Base-by-base conservation (phyloP, 2,329 filamentous ascomycete genomes). In the Colletotrichum agaves region DNA sequence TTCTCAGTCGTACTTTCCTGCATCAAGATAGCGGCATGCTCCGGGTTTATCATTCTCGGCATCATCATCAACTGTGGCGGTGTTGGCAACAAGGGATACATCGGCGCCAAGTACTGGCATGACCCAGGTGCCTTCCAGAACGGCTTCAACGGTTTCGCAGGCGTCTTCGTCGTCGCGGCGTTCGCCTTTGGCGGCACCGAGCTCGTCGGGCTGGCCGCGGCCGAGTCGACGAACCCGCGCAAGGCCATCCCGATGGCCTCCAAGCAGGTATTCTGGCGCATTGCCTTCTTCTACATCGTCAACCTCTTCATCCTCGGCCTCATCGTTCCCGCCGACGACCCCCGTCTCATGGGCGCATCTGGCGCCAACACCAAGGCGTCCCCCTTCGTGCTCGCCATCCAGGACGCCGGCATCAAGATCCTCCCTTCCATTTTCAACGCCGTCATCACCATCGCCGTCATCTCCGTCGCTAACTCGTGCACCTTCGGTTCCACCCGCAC, bases 361-460 rank as follows among this genome's bases (percentile, higher is more conserved):
- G 79, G 79, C 15, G 76, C 78, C 61, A 79, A 84, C 75, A 82
- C 81, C 59, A 79, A 79, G 71, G 79, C 75, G 35, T 84, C 83
- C 10, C 84, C 85, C 4, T 87, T 87, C 72, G 82, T 85, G 31
- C 76, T 86, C 41, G 84, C 84, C 56, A 84, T 85, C 71, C 72
- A 81, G 70, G 79, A 84, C 56, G 84, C 84, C 39, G 81, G 82
- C 21, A 84, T 87, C 75, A 76, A 80, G 41, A 82, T 79, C 15
- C 77, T 86, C 11, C 84, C 84, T 1, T 84, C 81, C 53, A 83
- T 87, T 70, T 84, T 87, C 75, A 87, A 87, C 73, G 83, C 79
- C 4, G 82, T 87, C 70, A 86, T 75, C 8, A 69, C 81, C 55
- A 75, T 86, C 58, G 81, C 83, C 8, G 84, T 86, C 72, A 82